Conservation (phyloP, 2,329 filamentous ascomycete species). For the Nectriaceae sp. region DNA sequence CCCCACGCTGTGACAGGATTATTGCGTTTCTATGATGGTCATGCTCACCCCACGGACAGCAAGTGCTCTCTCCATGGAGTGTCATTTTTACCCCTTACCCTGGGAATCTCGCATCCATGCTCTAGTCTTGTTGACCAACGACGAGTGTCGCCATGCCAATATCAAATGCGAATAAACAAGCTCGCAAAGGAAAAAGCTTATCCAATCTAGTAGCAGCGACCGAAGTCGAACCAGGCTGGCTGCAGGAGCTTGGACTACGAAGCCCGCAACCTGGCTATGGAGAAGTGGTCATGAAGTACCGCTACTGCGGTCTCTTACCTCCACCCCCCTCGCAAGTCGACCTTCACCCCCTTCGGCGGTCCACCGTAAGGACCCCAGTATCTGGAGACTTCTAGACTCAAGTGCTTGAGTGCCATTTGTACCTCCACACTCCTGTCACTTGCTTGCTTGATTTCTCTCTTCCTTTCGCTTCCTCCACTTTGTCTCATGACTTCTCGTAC, state of each 20-base stretch:
- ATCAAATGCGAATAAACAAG: conserved; percentile 4
- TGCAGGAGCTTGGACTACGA: background rate
- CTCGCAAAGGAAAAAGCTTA: background rate
- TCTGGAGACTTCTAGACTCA: background rate
- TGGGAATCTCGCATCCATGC: too few species aligned
- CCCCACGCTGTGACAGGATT: background rate
- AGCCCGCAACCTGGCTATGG: too few species aligned
- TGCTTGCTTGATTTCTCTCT: background rate
- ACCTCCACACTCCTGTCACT: conserved; percentile 18
- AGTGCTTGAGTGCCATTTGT: conserved; percentile 13
- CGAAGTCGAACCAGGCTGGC: conserved; percentile 9
- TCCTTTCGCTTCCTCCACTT: background rate
- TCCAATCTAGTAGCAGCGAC: too few species aligned
- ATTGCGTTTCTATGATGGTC: background rate
- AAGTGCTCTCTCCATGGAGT: too few species aligned
- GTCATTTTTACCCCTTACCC: too few species aligned
- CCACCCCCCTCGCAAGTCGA: conserved; percentile 17
- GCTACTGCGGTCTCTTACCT: conserved; percentile 9
- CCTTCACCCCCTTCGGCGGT: background rate
- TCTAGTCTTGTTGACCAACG: background rate
- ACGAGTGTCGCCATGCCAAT: conserved; percentile 3
- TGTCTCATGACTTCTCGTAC: background rate
- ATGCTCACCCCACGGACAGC: background rate
- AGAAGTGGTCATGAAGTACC: conserved; percentile 17
- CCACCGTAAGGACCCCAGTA: background rate